These are phyloP conservation scores for Mortierella claussenii DNA, from an alignment of 192 early-diverging fungal genomes.

Conservation along the genomic window DNA sequence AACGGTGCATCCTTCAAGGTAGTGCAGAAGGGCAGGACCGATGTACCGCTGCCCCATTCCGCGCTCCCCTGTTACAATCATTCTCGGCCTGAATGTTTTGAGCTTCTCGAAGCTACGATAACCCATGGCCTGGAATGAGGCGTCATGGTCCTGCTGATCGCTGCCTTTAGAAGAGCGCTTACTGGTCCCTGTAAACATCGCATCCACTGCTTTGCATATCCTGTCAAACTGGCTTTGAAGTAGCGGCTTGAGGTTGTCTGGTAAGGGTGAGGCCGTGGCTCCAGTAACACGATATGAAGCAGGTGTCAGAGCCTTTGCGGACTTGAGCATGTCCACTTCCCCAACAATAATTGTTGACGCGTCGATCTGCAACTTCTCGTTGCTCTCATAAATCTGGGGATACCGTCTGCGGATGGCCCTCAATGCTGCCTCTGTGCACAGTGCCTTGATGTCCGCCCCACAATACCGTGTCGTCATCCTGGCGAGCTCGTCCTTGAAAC, in stretches of 20 bases:
- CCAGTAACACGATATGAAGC: slow-evolving; percentile 57
- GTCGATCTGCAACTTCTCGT: slow-evolving; percentile 64
- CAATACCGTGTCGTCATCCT: slow-evolving; percentile 69
- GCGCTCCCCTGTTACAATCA: slow-evolving; percentile 65
- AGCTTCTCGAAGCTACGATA: slow-evolving; percentile 49
- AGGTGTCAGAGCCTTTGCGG: slow-evolving; percentile 56
- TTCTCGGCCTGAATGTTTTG: slow-evolving; percentile 64
- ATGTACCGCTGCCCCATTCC: slow-evolving; percentile 71
- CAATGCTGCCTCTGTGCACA: slow-evolving; percentile 81
- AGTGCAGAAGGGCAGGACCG: slow-evolving; percentile 63
- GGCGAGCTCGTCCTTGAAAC: slow-evolving; percentile 61
- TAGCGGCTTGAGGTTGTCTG: slow-evolving; percentile 51
- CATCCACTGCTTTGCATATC: slow-evolving; percentile 22
- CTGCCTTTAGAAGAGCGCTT: slow-evolving; percentile 4
- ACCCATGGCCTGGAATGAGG: slow-evolving; percentile 43
- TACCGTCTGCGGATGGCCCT: slow-evolving; percentile 70
- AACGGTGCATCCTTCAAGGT: slow-evolving; percentile 67
- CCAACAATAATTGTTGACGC: slow-evolving; percentile 61
- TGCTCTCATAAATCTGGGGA: slow-evolving; percentile 75
- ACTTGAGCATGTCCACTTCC: slow-evolving; percentile 65
- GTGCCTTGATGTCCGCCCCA: slow-evolving; percentile 75
- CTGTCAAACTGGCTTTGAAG: slow-evolving; percentile 34
- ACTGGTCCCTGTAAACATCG: slow-evolving; percentile 16
- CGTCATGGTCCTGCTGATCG: slow-evolving; percentile 25
- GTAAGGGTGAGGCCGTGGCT: slow-evolving; percentile 56